These are phyloP conservation scores for Phytophthora chlamydospora DNA, from an alignment of 352 stramenopile genomes.

Conservation along the genomic window DNA sequence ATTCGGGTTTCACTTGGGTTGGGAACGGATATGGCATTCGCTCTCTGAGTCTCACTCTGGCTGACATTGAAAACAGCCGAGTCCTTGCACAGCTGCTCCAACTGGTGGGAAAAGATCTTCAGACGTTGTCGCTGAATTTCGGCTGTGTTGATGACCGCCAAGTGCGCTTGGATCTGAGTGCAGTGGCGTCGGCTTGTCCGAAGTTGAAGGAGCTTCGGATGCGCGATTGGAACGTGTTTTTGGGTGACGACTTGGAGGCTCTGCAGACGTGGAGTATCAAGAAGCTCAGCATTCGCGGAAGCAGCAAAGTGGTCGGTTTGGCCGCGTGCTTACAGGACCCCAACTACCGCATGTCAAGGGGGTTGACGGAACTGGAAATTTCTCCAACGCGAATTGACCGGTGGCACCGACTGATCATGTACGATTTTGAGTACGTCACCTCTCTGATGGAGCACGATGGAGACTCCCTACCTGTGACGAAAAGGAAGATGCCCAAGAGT, in stretches of 20 bases:
- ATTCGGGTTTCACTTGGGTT: no score
- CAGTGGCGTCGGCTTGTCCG: neutral
- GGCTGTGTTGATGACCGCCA: neutral
- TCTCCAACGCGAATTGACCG: neutral
- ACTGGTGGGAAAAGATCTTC: neutral
- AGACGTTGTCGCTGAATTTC: neutral
- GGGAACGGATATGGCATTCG: neutral
- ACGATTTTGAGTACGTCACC: neutral
- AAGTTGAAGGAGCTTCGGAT: slow-evolving; percentile 1
- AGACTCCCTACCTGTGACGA: neutral
- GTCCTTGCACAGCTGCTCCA: neutral
- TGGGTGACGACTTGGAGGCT: neutral
- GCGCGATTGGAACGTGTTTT: neutral
- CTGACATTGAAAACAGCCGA: neutral
- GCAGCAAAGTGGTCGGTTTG: neutral
- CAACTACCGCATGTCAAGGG: neutral
- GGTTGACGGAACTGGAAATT: neutral
- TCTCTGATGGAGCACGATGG: neutral
- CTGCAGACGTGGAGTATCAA: neutral
- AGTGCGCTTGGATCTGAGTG: slow-evolving; percentile 1
- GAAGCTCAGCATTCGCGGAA: neutral
- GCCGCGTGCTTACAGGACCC: neutral
- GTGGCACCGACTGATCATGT: no score
- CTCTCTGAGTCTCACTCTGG: neutral
- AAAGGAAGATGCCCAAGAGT: neutral